phyloP scores from a whole-genome alignment of 1,284 basidiomycete genomes.

The Mycena citricolor region DNA sequence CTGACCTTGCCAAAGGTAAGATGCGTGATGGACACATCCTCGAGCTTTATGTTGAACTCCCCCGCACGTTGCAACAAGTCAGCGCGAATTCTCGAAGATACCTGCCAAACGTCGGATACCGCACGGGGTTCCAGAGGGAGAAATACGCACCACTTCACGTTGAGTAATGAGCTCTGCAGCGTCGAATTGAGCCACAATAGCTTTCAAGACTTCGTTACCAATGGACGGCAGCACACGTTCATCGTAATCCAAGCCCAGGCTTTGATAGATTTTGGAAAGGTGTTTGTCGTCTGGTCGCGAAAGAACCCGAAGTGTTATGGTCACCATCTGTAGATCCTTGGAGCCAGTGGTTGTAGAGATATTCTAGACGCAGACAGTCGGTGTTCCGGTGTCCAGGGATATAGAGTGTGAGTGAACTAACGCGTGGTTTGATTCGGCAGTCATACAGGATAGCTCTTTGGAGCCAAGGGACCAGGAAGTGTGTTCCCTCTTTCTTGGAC shows the following conservation, averaged over 20 bases:
- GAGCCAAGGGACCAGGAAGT: slow-evolving; percentile 94
- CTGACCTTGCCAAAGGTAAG: slow-evolving; percentile 78
- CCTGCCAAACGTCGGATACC: slow-evolving; percentile 40
- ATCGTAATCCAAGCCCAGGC: slow-evolving; percentile 94
- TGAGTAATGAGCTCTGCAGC: slow-evolving; percentile 95
- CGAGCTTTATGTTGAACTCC: slow-evolving; percentile 95
- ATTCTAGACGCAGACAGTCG: slow-evolving; percentile 60
- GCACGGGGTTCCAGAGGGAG: neutral
- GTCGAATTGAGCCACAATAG: slow-evolving; percentile 98
- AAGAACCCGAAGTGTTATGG: slow-evolving; percentile 93
- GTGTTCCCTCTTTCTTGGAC: slow-evolving; percentile 94
- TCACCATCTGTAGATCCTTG: slow-evolving; percentile 97
- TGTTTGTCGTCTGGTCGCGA: slow-evolving; percentile 90
- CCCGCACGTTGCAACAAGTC: slow-evolving; percentile 92
- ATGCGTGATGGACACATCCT: slow-evolving; percentile 97
- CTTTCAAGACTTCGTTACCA: slow-evolving; percentile 97
- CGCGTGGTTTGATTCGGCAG: slow-evolving; percentile 95
- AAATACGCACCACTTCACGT: slow-evolving; percentile 69
- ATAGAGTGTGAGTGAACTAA: slow-evolving; percentile 40
- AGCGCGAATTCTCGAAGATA: slow-evolving; percentile 91
- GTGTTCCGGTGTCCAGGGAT: slow-evolving; percentile 5
- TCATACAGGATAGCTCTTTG: slow-evolving; percentile 97
- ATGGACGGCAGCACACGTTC: slow-evolving; percentile 93
- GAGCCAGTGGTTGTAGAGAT: slow-evolving; percentile 97
- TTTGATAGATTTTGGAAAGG: slow-evolving; percentile 93